Evolutionary conservation across 345 rosid species (phyloP).

Genomic region (Mercurialis annua): DNA sequence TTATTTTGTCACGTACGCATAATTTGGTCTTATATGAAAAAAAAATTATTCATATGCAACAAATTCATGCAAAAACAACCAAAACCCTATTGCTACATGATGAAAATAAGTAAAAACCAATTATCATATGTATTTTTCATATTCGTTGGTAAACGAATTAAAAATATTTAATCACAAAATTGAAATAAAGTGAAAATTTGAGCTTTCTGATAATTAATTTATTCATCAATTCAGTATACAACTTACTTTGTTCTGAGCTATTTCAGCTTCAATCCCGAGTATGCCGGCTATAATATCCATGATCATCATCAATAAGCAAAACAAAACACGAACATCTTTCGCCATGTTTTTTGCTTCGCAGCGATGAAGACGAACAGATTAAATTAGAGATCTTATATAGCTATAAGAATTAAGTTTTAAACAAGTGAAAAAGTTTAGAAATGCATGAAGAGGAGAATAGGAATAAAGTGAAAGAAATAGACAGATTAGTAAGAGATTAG

Average conservation of each 20-base stretch:
- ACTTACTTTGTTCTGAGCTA: conserved; percentile 50
- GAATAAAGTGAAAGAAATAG: conserved; percentile 34
- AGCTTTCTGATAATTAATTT: no score
- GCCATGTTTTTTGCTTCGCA: conserved; percentile 17
- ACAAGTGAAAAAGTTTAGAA: conserved; percentile 8
- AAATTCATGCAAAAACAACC: no score
- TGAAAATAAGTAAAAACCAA: no score
- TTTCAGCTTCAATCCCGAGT: conserved; percentile 57
- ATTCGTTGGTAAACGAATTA: no score
- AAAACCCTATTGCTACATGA: no score
- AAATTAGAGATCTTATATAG: conserved; percentile 2
- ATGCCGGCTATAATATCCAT: conserved; percentile 56
- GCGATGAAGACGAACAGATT: not conserved
- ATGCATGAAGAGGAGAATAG: conserved; percentile 22
- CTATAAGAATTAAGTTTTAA: not conserved
- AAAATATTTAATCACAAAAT: no score
- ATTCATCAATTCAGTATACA: not conserved
- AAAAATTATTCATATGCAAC: no score
- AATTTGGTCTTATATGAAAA: no score
- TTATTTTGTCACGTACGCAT: no score
- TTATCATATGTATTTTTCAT: no score
- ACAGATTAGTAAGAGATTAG: conserved; percentile 26
- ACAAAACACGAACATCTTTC: conserved; percentile 32
- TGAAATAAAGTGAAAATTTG: no score
- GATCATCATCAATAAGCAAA: conserved; percentile 47